phyloP scores from a whole-genome alignment of 129 eudicot species.

The Arctium minus region DNA sequence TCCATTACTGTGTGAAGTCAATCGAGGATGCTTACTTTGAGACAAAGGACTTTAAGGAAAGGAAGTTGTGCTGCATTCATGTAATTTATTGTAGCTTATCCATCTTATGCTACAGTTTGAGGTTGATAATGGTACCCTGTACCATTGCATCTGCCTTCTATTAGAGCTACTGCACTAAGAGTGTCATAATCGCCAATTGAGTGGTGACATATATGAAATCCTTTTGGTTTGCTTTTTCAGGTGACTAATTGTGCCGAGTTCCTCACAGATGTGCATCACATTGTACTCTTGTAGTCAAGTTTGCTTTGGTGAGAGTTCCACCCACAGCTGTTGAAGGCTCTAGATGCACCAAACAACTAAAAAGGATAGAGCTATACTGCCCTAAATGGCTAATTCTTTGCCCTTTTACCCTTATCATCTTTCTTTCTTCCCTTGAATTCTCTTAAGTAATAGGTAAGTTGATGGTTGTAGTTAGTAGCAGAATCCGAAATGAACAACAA shows the following conservation, averaged over 20 bases:
- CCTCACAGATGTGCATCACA: not conserved
- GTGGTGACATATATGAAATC: not conserved
- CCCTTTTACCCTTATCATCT: not conserved
- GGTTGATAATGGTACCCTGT: not conserved
- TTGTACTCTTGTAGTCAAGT: not conserved
- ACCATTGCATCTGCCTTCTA: not conserved
- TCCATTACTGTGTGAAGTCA: not conserved
- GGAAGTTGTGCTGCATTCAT: not conserved
- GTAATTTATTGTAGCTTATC: not conserved
- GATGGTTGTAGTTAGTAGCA: not conserved
- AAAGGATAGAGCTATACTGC: not conserved
- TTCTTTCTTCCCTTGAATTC: not conserved
- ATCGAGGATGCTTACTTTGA: not conserved
- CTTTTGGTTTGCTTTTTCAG: not conserved
- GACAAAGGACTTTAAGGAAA: not conserved
- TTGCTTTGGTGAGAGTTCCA: conserved; percentile 4
- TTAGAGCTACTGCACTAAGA: conserved; percentile 8
- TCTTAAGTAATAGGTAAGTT: conserved; percentile 9
- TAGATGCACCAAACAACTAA: not conserved
- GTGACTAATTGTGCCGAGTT: not conserved
- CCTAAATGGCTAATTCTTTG: not conserved
- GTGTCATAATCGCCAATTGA: not conserved
- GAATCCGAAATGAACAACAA: not conserved
- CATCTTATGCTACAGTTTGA: not conserved
- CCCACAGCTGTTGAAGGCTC: conserved; percentile 14